These are phyloP conservation scores for Ophiorrhiza pumila DNA, from an alignment of 257 asterid genomes.

Conservation along the genomic window DNA sequence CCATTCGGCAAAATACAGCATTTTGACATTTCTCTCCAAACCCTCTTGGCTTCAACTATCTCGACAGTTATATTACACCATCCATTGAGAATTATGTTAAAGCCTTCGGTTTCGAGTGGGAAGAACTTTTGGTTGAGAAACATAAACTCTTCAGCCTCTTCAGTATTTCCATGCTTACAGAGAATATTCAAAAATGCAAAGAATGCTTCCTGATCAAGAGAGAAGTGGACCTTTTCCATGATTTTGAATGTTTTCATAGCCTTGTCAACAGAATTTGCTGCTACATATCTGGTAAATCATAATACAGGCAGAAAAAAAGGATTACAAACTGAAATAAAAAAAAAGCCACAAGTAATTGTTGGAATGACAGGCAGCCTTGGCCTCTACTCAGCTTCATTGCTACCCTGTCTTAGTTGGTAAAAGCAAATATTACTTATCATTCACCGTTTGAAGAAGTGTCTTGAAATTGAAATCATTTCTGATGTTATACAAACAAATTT, in stretches of 20 bases:
- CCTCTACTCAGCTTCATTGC: background rate
- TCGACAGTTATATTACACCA: conserved; percentile 76
- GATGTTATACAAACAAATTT: background rate
- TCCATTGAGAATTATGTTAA: conserved; percentile 77
- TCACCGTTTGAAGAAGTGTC: background rate
- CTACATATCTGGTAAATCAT: conserved; percentile 55
- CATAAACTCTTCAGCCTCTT: conserved; percentile 93
- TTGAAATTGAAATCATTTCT: background rate
- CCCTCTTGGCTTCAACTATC: conserved; percentile 73
- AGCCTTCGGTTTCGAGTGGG: conserved; percentile 72
- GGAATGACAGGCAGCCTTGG: background rate
- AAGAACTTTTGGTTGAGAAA: conserved; percentile 68
- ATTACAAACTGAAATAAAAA: background rate
- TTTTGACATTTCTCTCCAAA: conserved; percentile 95
- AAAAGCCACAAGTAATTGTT: background rate
- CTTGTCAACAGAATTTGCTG: conserved; percentile 56
- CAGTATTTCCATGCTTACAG: conserved; percentile 74
- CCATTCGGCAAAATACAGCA: conserved; percentile 69
- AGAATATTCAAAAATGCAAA: conserved; percentile 61
- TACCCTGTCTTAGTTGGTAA: background rate
- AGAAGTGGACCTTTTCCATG: conserved; percentile 68
- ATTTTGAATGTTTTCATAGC: conserved; percentile 73
- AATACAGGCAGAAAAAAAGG: conserved; percentile 13
- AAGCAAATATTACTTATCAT: too few relatives aligned
- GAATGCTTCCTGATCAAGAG: conserved; percentile 64